Conservation (phyloP, 352 stramenopile genomes). For the Pythium volutum region DNA sequence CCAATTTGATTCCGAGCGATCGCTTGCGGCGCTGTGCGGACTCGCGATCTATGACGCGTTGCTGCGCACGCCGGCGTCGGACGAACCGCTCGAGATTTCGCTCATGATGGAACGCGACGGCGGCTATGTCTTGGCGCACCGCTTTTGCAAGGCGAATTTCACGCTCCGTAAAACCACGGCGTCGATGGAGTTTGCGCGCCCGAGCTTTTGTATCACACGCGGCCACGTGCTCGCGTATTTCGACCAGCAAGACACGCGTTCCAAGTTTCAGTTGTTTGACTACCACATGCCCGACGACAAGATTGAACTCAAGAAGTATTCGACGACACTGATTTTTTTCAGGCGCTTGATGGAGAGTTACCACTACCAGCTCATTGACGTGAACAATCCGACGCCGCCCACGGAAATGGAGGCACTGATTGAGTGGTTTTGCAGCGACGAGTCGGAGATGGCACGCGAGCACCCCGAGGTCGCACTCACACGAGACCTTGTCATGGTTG, state of each 20-base stretch:
- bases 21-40: conserved; percentile 72
- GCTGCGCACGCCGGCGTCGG: conserved; percentile 66
- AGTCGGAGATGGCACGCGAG: conserved; percentile 73
- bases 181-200: conserved; percentile 82
- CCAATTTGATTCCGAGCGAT: conserved; percentile 83
- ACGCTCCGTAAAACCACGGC: conserved; percentile 70
- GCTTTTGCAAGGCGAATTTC: conserved; percentile 85
- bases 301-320: conserved; percentile 88
- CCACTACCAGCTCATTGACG: conserved; percentile 81
- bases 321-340: conserved; percentile 85
- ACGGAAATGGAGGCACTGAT: conserved; percentile 91
- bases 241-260: conserved; percentile 46
- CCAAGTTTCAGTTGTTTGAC: conserved; percentile 74
- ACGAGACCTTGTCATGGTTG: conserved; percentile 78
- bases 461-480: conserved; percentile 78
- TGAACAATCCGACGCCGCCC: conserved; percentile 70
- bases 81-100: conserved; percentile 77
- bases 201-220: conserved; percentile 69
- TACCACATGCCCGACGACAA: conserved; percentile 90
- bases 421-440: conserved; percentile 85
- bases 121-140: conserved; percentile 78
- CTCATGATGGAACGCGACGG: conserved; percentile 75
- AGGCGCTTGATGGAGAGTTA: conserved; percentile 83
- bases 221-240: conserved; percentile 84
- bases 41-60: conserved; percentile 83